Percentiles rank a stretch among this genome's conserved stretches.
Evolutionary conservation across 2,329 filamentous ascomycete species (phyloP).

Genomic region (Botryotinia calthae): DNA sequence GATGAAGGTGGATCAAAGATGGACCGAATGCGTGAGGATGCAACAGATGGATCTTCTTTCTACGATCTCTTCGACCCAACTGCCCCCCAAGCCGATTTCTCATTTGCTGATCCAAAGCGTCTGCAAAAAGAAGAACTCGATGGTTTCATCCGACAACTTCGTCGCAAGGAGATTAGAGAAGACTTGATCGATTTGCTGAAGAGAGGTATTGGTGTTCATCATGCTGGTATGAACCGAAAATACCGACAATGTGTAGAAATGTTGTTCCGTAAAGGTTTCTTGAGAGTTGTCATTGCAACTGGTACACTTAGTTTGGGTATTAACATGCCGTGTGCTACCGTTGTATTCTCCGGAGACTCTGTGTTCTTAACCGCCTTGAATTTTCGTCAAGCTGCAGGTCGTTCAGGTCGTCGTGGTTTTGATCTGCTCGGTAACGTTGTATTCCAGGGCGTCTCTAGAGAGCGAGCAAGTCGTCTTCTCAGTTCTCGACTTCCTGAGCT

Average conservation of each 20-base stretch:
- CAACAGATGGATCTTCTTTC: slow-evolving; percentile 51
- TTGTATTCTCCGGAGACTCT: slow-evolving; percentile 72
- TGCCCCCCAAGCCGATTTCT: slow-evolving; percentile 60
- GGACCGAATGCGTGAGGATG: slow-evolving; percentile 56
- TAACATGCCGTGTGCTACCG: slow-evolving; percentile 82
- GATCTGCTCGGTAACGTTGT: slow-evolving; percentile 79
- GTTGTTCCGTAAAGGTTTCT: slow-evolving; percentile 68
- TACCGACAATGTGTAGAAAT: slow-evolving; percentile 74
- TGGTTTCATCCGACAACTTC: slow-evolving; percentile 51
- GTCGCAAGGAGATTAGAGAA: slow-evolving; percentile 48
- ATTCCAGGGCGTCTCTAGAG: slow-evolving; percentile 62
- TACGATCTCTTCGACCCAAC: slow-evolving; percentile 68
- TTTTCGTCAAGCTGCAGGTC: slow-evolving; percentile 73
- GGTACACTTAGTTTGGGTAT: slow-evolving; percentile 75
- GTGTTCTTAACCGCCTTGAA: slow-evolving; percentile 72
- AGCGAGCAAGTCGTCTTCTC: slow-evolving; percentile 66
- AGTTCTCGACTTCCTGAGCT: slow-evolving; percentile 72
- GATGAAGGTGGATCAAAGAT: slow-evolving; percentile 52
- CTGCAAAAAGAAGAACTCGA: slow-evolving; percentile 58
- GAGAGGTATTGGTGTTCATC: slow-evolving; percentile 73
- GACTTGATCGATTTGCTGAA: slow-evolving; percentile 59
- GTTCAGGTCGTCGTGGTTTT: slow-evolving; percentile 76
- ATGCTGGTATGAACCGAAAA: slow-evolving; percentile 74
- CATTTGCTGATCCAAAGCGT: slow-evolving; percentile 63
- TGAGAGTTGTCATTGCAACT: slow-evolving; percentile 70